These are phyloP conservation scores for Mortierella sp. DNA, from an alignment of 371 early-diverging fungal genomes.

Conservation along the genomic window DNA sequence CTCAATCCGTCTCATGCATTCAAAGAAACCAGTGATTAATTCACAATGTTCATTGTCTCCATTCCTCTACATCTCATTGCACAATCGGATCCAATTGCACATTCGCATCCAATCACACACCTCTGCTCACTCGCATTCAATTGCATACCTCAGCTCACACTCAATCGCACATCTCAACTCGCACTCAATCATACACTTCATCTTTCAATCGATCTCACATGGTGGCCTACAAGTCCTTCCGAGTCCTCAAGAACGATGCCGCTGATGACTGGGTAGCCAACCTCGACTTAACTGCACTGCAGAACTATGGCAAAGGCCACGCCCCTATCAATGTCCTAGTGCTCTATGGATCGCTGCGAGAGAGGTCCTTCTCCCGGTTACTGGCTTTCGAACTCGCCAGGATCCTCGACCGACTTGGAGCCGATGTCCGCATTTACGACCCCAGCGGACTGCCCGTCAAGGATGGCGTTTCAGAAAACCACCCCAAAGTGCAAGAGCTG, in stretches of 20 bases:
- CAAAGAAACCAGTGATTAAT: background rate
- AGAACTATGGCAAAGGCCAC: constrained; percentile 31
- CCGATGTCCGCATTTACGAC: constrained; percentile 59
- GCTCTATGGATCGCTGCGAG: constrained; percentile 60
- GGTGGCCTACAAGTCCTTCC: constrained; percentile 25
- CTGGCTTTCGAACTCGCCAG: constrained; percentile 61
- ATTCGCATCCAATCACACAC: background rate
- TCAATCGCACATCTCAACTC: background rate
- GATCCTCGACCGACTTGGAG: constrained; percentile 59
- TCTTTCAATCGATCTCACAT: background rate
- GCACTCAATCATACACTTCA: background rate
- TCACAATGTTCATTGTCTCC: background rate
- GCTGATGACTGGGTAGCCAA: constrained; percentile 34
- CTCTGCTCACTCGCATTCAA: background rate
- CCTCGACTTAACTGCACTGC: constrained; percentile 25
- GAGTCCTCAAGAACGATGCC: constrained; percentile 26
- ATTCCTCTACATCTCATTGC: background rate
- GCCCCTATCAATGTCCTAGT: constrained; percentile 57
- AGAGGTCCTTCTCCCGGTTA: constrained; percentile 58
- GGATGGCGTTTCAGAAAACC: constrained; percentile 59
- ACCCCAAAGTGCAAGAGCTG: constrained; percentile 61
- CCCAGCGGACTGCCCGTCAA: constrained; percentile 60
- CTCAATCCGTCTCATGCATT: background rate
- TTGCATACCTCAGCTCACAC: background rate
- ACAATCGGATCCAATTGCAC: background rate